Evolutionary conservation across 176 grass and related monocot genomes (phyloP).

Genomic region (Oryza brachyantha): DNA sequence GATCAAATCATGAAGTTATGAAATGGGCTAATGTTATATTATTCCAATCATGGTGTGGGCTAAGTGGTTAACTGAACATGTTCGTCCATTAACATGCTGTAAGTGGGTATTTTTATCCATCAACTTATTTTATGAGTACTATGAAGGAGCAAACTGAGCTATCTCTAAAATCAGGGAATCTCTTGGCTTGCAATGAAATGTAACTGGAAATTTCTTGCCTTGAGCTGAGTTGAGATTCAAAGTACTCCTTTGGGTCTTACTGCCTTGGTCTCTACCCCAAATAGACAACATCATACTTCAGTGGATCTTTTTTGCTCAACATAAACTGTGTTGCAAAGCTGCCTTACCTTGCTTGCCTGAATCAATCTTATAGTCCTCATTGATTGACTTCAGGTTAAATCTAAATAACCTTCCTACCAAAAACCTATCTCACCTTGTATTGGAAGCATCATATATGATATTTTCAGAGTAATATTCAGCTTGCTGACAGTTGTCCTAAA

Average conservation of each 20-base stretch:
- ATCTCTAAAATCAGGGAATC: background rate
- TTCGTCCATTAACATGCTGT: conserved; percentile 2
- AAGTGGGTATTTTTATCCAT: conserved; percentile 6
- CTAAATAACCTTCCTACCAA: background rate
- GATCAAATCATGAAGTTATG: conserved; percentile 5
- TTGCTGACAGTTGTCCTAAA: background rate
- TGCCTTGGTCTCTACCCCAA: background rate
- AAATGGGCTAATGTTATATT: conserved; percentile 5
- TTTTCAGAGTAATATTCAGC: conserved; percentile 16
- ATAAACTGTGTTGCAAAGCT: background rate
- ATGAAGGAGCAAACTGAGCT: background rate
- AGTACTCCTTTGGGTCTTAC: background rate
- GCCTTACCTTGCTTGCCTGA: background rate
- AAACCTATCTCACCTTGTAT: background rate
- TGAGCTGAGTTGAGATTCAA: background rate
- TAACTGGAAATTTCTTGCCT: background rate
- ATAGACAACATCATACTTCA: background rate
- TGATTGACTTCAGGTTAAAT: background rate
- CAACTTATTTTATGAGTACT: conserved; percentile 9
- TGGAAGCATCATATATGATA: background rate
- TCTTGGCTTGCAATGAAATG: background rate
- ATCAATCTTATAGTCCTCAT: background rate
- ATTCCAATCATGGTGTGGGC: background rate
- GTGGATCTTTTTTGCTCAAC: background rate
- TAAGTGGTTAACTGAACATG: background rate